These are phyloP conservation scores for Tricharina praecox DNA, from an alignment of 495 filamentous ascomycete species.

Conservation along the genomic window DNA sequence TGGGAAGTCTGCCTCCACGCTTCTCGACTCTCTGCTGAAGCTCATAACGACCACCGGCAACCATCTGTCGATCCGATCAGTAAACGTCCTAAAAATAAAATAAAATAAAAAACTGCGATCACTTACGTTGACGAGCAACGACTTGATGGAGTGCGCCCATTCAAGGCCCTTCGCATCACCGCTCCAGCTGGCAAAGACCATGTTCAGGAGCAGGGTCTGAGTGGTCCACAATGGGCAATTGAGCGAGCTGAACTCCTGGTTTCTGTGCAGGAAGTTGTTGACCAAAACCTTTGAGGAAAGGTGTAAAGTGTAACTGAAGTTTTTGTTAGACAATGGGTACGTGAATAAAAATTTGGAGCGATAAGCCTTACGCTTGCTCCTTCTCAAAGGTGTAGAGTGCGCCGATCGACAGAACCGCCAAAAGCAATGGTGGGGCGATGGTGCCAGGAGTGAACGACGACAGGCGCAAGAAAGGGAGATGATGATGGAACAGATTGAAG, in stretches of 20 bases:
- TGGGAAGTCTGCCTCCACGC: conserved; percentile 58
- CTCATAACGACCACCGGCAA: conserved; percentile 92
- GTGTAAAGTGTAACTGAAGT: conserved; percentile 60
- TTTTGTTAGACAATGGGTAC: too few relatives aligned
- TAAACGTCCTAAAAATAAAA: background rate
- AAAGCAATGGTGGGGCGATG: conserved; percentile 61
- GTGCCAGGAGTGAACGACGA: conserved; percentile 71
- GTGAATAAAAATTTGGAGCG: too few relatives aligned
- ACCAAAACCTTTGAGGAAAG: conserved; percentile 93
- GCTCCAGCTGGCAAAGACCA: conserved; percentile 99
- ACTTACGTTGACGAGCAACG: conserved; percentile 68
- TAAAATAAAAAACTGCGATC: too few relatives aligned
- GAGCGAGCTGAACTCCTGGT: conserved; percentile 95
- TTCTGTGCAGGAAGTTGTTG: conserved; percentile 91
- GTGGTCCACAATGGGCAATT: conserved; percentile 97
- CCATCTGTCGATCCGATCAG: conserved; percentile 44
- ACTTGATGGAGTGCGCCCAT: conserved; percentile 98
- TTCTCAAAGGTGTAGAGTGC: conserved; percentile 94
- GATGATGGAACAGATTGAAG: conserved; percentile 93
- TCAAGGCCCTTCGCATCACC: conserved; percentile 93
- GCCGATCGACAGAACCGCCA: conserved; percentile 88
- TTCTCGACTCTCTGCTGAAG: conserved; percentile 79
- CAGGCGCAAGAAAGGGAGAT: conserved; percentile 89
- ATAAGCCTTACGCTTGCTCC: conserved; percentile 50
- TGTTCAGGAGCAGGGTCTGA: conserved; percentile 89